Evolutionary conservation across 2,329 filamentous ascomycete species (phyloP).

Genomic region (Fusarium euwallaceae): DNA sequence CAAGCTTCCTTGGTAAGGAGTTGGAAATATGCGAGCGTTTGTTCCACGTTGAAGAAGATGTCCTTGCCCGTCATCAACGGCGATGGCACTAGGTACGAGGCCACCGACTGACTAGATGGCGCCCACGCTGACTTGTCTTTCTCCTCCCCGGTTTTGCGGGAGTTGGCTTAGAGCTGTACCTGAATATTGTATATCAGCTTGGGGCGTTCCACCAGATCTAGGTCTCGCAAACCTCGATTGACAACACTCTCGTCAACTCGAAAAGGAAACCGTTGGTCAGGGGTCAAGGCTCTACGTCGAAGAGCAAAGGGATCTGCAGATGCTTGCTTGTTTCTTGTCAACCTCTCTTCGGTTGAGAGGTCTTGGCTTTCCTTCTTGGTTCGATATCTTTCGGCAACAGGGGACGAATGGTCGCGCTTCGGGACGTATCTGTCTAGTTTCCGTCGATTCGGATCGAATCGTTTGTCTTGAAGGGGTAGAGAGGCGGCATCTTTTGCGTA

Average conservation of each 20-base stretch:
- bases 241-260: constrained; percentile 28
- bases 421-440: constrained; percentile 66
- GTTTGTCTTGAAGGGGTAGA: constrained; percentile 14
- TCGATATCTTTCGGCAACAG: constrained; percentile 60
- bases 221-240: constrained; percentile 27
- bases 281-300: constrained; percentile 40
- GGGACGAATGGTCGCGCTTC: constrained; percentile 51
- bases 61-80: constrained; percentile 73
- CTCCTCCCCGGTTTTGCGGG: constrained; percentile 40
- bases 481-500: constrained; percentile 7
- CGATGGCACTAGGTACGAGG: constrained; percentile 66
- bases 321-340: constrained; percentile 58
- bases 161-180: constrained; percentile 46
- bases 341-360: constrained; percentile 59
- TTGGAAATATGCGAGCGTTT: constrained; percentile 75
- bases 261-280: constrained; percentile 26
- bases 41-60: constrained; percentile 77
- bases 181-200: constrained; percentile 27
- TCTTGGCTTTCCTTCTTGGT: constrained; percentile 58
- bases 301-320: constrained; percentile 59
- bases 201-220: neutral
- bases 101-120: constrained; percentile 84
- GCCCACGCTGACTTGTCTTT: constrained; percentile 72
- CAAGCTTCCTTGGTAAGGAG: constrained; percentile 60
- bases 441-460: constrained; percentile 26